Conservation (phyloP, 2,329 filamentous ascomycete genomes). For the Epichloe baconii region DNA sequence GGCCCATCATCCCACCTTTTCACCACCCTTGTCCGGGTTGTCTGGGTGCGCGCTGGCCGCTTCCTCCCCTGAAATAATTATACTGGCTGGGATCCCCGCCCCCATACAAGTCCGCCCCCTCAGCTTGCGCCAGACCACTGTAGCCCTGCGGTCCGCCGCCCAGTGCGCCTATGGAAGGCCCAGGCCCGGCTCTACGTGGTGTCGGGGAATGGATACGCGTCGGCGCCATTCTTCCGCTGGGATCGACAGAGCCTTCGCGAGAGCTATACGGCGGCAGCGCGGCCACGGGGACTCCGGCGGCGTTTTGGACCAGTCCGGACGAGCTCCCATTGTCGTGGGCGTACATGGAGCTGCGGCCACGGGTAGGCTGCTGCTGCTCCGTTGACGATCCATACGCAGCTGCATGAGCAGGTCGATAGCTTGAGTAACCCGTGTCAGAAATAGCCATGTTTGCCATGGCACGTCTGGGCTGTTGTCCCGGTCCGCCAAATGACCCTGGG, state of each 20-base stretch:
- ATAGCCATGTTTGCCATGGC: slow-evolving; percentile 7
- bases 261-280: slow-evolving; percentile 14
- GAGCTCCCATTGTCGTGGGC: slow-evolving; percentile 38
- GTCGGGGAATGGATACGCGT: slow-evolving; percentile 9
- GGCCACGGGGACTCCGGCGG: slow-evolving; percentile 36
- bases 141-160: slow-evolving; percentile 48
- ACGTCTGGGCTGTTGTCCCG: slow-evolving; percentile 15
- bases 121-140: slow-evolving; percentile 42
- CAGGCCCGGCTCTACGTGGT: slow-evolving; percentile 12
- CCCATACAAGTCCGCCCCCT: slow-evolving; percentile 24
- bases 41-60: slow-evolving; percentile 10
- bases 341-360: slow-evolving; percentile 36
- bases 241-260: slow-evolving; percentile 13
- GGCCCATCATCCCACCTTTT: not conserved
- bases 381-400: slow-evolving; percentile 4
- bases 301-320: slow-evolving; percentile 37
- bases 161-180: slow-evolving; percentile 35
- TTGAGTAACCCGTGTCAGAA: slow-evolving; percentile 15
- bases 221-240: slow-evolving; percentile 12
- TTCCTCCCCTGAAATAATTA: slow-evolving; percentile 40
- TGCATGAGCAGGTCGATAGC: slow-evolving; percentile 10
- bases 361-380: slow-evolving; percentile 13
- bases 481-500: slow-evolving; percentile 20
- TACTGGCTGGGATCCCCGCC: slow-evolving; percentile 34
- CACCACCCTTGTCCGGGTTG: slow-evolving; percentile 29